Evolutionary conservation across 2,329 filamentous ascomycete species (phyloP), one percentile per base, ranked within the genome.

Genomic region (Trichoderma breve): DNA sequence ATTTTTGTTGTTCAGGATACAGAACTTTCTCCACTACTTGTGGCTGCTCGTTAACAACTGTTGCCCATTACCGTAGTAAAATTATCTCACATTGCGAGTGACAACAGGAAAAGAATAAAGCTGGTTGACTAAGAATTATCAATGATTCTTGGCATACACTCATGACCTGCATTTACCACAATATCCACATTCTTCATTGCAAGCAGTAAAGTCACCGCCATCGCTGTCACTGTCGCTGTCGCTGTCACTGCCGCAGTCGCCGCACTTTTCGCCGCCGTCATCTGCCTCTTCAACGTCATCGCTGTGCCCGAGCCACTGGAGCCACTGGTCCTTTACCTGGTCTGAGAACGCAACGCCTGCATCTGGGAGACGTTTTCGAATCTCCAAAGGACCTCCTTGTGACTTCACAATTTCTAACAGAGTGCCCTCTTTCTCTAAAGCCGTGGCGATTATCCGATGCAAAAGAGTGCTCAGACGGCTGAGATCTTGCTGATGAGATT

Each of bases 121-220:
- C 21, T 53, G 3, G 5, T 43, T 43, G 12, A 57, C 60, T 43
- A 28, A 39, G 21, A 6, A 28, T 36, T 26, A 43, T 36, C 30
- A 11, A 26, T 30, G 26, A 28, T 43, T 21, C 55, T 18, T 11
- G 7, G 11, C 21, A 6, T 24, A 15, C 26, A 18, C 12, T 34
- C 39, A 58, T 9, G 24, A 70, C 14, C 43, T 43, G 15, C 77
- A 78, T 62, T 74, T 73, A 9, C 78, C 78, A 24, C 77, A 79
- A 55, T 79, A 79, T 28, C 76, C 76, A 51, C 78, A 79, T 64
- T 79, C 76, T n/a, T 53, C 47, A 72, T 78, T 76, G 60, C 78
- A 79, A 1, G 76, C 77, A 28, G 75, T 73, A 47, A 71, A 78
- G n/a, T 79, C 77, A 1, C 53, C 72, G 5, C 65, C 69, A 12